Evolutionary conservation across 257 asterid species (phyloP).

Genomic region (Jasminum sambac): DNA sequence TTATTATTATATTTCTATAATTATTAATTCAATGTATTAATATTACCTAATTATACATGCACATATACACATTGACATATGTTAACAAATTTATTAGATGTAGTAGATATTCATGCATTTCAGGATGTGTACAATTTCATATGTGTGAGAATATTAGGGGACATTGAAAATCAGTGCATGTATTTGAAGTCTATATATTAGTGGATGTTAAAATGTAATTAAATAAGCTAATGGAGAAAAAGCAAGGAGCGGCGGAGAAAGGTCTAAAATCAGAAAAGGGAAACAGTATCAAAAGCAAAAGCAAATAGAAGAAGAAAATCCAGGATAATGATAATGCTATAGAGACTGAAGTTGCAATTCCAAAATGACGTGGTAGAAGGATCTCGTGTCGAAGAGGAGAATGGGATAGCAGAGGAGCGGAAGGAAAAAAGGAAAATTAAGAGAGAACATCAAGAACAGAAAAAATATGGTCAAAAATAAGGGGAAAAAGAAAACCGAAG

Average conservation of each 20-base stretch:
- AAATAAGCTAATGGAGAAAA: slow-evolving; percentile 55
- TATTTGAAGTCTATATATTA: too few relatives aligned
- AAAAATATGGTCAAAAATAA: slow-evolving; percentile 20
- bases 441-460: slow-evolving; percentile 8
- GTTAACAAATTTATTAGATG: too few relatives aligned
- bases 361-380: slow-evolving; percentile 24
- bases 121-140: too few relatives aligned
- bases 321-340: slow-evolving; percentile 30
- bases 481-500: slow-evolving; percentile 30
- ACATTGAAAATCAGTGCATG: too few relatives aligned
- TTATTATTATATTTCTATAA: too few relatives aligned
- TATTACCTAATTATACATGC: too few relatives aligned
- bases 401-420: slow-evolving; percentile 19
- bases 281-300: slow-evolving; percentile 18
- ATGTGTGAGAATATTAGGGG: too few relatives aligned
- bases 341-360: slow-evolving; percentile 20
- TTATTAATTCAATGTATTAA: too few relatives aligned
- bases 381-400: slow-evolving; percentile 25
- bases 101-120: too few relatives aligned
- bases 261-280: slow-evolving; percentile 25
- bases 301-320: slow-evolving; percentile 14
- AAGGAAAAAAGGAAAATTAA: slow-evolving; percentile 7
- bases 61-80: too few relatives aligned
- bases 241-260: slow-evolving; percentile 21
- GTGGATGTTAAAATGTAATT: too few relatives aligned